Evolutionary conservation across 331 rosid species (phyloP).

Genomic region (Pyrus hybrid): DNA sequence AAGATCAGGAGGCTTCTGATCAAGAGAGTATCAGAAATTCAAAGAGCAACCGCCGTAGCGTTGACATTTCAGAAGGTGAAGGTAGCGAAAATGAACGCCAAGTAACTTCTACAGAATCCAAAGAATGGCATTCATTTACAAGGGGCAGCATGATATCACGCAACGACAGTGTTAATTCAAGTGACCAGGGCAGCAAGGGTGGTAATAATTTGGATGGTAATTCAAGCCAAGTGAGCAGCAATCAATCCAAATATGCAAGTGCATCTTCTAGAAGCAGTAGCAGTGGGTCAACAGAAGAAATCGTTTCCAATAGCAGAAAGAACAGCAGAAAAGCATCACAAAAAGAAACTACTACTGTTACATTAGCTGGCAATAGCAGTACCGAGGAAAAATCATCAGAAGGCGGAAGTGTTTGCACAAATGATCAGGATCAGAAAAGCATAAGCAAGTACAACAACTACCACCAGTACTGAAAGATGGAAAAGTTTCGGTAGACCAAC

Average conservation of each 20-base stretch:
- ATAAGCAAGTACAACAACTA: conserved; percentile 10
- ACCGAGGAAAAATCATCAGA: neutral
- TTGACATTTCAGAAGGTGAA: neutral
- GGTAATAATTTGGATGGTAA: conserved; percentile 5
- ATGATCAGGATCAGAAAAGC: neutral
- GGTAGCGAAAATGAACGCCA: conserved; percentile 13
- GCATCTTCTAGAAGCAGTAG: conserved; percentile 14
- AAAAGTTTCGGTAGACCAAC: neutral
- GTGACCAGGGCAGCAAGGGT: conserved; percentile 26
- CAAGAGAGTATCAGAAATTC: conserved; percentile 1
- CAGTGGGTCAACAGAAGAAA: conserved; percentile 10
- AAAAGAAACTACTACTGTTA: neutral
- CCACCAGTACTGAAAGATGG: neutral
- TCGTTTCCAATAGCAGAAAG: conserved; percentile 14
- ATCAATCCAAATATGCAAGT: neutral
- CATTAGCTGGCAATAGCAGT: neutral
- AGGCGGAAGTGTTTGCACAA: neutral
- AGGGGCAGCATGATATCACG: conserved; percentile 19
- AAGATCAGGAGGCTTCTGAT: conserved; percentile 10
- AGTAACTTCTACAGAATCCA: conserved; percentile 7
- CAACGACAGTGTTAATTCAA: conserved; percentile 12
- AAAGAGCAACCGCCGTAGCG: neutral
- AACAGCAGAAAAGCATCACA: neutral
- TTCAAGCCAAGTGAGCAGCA: conserved; percentile 14
- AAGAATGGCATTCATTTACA: conserved; percentile 21